Evolutionary conservation across 1,284 basidiomycete species (phyloP), one percentile per base, ranked within the genome.

Genomic region (Naganishia sp.): DNA sequence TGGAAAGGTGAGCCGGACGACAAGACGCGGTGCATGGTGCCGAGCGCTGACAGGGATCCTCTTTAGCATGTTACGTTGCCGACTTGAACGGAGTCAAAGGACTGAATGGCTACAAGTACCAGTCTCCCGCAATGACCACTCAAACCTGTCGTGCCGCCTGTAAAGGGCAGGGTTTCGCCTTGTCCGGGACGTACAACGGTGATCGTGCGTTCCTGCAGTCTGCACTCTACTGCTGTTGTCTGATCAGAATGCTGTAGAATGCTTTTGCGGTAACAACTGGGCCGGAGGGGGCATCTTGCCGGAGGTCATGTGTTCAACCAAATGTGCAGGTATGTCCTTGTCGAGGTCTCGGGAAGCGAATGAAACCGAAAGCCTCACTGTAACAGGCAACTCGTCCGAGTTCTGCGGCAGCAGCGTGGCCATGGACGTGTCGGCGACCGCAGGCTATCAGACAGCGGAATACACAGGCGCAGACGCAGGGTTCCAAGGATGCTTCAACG

Each of bases 211-310:
- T 25, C 18, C 43, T 5, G 11, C 56, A 17, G 28, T 18, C 2
- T 28, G 17, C 21, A 11, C 13, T 18, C 5, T 45, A 28, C 18
- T 11, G 41, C 41, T n/a, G 6, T 43, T 15, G 28, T 13, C 17
- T 21, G 18, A 43, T 1, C 17, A 35, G 45, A 28, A 32, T 50
- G 25, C 11, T 23, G 11, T 35, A 61, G 58, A 61, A 25, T 75
- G 74, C 51, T 63, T 50, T 41, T 75, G 74, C 61, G 70, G 65
- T 21, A 71, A 71, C 63, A 62, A 23, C 7, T 61, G 57, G 57
- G 57, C 57, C 5, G 43, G 49, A 15, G 58, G 57, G 4, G 21
- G 23, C 35, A 49, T 60, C 3, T 39, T 66, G 28, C 65, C 57
- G 21, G 65, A 53, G 42, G 42, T 61, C 2, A 11, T 61, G 5